phyloP scores from a whole-genome alignment of 176 grass and related monocot species.

The Avena eriantha region DNA sequence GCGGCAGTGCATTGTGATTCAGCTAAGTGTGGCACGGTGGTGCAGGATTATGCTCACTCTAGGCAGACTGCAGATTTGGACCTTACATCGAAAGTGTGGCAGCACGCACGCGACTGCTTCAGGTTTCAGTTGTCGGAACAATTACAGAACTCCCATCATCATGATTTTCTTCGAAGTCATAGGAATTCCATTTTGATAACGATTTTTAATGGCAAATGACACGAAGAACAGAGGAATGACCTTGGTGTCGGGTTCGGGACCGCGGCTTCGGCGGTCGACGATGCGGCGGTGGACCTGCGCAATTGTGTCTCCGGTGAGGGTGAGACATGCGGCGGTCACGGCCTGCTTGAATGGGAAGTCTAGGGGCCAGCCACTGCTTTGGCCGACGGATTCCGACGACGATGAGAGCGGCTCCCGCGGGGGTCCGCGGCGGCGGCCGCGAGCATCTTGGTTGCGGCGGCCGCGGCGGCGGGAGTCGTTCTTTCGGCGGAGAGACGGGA shows the following conservation, averaged over 20 bases:
- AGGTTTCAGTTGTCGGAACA: not conserved
- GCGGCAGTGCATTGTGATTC: not conserved
- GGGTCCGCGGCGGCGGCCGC: slow-evolving; percentile 45
- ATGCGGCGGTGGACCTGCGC: slow-evolving; percentile 76
- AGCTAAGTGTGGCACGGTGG: not conserved
- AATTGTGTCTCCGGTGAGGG: slow-evolving; percentile 86
- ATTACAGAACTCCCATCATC: not conserved
- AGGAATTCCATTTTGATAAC: not conserved
- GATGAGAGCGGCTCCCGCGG: slow-evolving; percentile 60
- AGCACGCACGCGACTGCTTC: slow-evolving; percentile 1
- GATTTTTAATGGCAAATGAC: not conserved
- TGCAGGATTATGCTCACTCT: not conserved
- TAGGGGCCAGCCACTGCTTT: slow-evolving; percentile 47
- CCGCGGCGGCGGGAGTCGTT: slow-evolving; percentile 48
- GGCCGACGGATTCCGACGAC: slow-evolving; percentile 67
- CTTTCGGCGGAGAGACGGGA: slow-evolving; percentile 59
- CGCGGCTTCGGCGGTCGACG: slow-evolving; percentile 34
- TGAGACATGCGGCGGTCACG: slow-evolving; percentile 73
- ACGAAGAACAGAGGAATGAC: slow-evolving; percentile 40
- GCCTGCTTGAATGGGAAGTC: slow-evolving; percentile 91
- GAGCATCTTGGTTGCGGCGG: slow-evolving; percentile 52
- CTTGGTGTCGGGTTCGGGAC: slow-evolving; percentile 52
- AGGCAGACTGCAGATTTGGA: not conserved
- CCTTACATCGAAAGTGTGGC: not conserved
- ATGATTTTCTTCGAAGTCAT: not conserved